Evolutionary conservation across 2,329 filamentous ascomycete species (phyloP).

Genomic region (Acarospora socialis): DNA sequence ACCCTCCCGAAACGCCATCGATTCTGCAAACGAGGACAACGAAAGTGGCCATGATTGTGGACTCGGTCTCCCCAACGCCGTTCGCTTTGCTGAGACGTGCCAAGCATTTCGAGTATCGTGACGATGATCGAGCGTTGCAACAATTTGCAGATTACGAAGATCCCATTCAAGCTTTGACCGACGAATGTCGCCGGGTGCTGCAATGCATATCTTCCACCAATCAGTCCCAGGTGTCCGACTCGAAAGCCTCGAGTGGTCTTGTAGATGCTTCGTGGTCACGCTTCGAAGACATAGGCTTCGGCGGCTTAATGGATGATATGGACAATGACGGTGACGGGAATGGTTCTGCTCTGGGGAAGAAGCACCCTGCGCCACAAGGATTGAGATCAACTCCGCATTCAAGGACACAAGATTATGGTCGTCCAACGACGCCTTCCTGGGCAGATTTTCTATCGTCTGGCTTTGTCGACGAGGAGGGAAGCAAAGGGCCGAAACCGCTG

Average conservation of each 20-base stretch:
- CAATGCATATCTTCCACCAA: slow-evolving; percentile 79
- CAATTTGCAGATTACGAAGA: slow-evolving; percentile 82
- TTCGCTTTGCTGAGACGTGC: slow-evolving; percentile 81
- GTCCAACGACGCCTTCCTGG: slow-evolving; percentile 94
- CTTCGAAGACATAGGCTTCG: slow-evolving; percentile 90
- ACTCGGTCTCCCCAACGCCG: slow-evolving; percentile 84
- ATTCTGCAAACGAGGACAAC: slow-evolving; percentile 62
- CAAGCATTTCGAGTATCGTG: slow-evolving; percentile 89
- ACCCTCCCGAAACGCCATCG: slow-evolving; percentile 66
- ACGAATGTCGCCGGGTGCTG: slow-evolving; percentile 85
- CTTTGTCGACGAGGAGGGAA: slow-evolving; percentile 64
- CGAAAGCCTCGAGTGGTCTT: slow-evolving; percentile 56
- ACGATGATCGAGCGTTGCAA: slow-evolving; percentile 71
- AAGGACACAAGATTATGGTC: slow-evolving; percentile 49
- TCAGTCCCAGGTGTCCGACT: slow-evolving; percentile 60
- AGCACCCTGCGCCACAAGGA: slow-evolving; percentile 31
- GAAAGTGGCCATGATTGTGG: slow-evolving; percentile 92
- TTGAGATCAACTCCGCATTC: slow-evolving; percentile 55
- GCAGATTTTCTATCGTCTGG: slow-evolving; percentile 93
- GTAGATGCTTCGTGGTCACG: slow-evolving; percentile 89
- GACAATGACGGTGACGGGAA: slow-evolving; percentile 47
- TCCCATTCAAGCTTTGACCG: slow-evolving; percentile 72
- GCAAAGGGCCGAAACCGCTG: slow-evolving; percentile 49
- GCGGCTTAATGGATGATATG: slow-evolving; percentile 57
- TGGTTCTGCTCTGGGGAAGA: slow-evolving; percentile 19